phyloP scores from a whole-genome alignment of 805 yeast species.

The Barnettozyma populi region DNA sequence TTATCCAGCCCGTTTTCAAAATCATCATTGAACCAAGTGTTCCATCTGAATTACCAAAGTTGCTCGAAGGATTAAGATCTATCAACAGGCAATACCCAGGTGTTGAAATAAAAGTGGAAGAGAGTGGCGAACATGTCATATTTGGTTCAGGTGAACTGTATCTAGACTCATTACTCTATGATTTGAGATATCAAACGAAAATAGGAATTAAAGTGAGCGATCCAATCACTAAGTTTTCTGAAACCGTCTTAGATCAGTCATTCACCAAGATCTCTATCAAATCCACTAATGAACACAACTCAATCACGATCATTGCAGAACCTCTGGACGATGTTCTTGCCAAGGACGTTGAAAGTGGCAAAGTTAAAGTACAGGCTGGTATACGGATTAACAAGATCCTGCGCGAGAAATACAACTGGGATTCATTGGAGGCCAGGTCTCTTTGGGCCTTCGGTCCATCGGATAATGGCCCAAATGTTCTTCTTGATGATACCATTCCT shows the following conservation, averaged over 20 bases:
- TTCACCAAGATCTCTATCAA: slow-evolving; percentile 59
- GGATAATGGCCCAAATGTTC: slow-evolving; percentile 44
- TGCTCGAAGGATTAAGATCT: slow-evolving; percentile 64
- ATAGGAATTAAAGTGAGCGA: slow-evolving; percentile 78
- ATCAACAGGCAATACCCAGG: slow-evolving; percentile 62
- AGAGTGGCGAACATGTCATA: slow-evolving; percentile 80
- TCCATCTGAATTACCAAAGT: slow-evolving; percentile 72
- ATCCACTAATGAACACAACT: slow-evolving; percentile 48
- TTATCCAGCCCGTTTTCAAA: slow-evolving; percentile 60
- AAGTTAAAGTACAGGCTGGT: slow-evolving; percentile 30
- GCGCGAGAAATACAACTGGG: slow-evolving; percentile 66
- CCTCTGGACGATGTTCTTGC: slow-evolving; percentile 58
- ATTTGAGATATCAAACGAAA: slow-evolving; percentile 53
- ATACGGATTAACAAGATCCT: slow-evolving; percentile 46
- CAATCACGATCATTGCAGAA: slow-evolving; percentile 69
- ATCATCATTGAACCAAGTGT: slow-evolving; percentile 77
- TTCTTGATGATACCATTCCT: slow-evolving; percentile 68
- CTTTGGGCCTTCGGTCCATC: slow-evolving; percentile 74
- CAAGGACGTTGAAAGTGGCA: slow-evolving; percentile 49
- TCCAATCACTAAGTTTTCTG: slow-evolving; percentile 76
- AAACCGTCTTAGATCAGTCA: slow-evolving; percentile 64
- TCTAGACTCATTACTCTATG: slow-evolving; percentile 77
- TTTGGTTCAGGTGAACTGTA: slow-evolving; percentile 85
- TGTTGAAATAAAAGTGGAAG: slow-evolving; percentile 67
- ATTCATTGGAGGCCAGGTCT: slow-evolving; percentile 74